A percentile compares a stretch with the other conserved stretches of the same genome.
These are phyloP conservation scores for Eimeria praecox DNA, from an alignment of 169 alveolate genomes.

Conservation along the genomic window DNA sequence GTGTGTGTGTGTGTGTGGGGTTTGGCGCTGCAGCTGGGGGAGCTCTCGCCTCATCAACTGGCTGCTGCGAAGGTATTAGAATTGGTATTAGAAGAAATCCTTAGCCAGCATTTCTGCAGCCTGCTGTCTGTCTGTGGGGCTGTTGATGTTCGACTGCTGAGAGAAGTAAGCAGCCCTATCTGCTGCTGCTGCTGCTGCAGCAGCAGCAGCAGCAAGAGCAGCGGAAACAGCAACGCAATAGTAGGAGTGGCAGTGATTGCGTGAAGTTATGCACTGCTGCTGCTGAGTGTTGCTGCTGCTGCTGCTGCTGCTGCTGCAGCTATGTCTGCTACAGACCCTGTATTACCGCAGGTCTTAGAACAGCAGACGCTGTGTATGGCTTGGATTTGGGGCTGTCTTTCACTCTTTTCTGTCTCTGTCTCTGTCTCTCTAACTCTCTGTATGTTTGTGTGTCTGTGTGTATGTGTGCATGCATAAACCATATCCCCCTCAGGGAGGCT, in stretches of 20 bases:
- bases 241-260: not conserved
- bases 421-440: not conserved
- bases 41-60: not conserved
- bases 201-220: not conserved
- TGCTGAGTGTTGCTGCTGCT: not conserved
- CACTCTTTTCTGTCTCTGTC: no score
- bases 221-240: not conserved
- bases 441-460: not conserved
- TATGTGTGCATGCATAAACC: not conserved
- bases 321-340: no score
- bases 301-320: not conserved
- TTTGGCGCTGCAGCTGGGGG: not conserved
- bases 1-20: not conserved
- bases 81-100: not conserved
- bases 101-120: not conserved
- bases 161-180: not conserved
- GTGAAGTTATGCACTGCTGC: not conserved
- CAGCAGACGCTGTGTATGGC: not conserved
- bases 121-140: not conserved
- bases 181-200: not conserved
- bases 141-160: not conserved
- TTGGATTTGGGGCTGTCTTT: not conserved
- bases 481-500: slow-evolving; percentile 4
- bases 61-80: slow-evolving; percentile 24
- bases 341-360: no score